Evolutionary conservation across 148 eudicot species (phyloP).

Genomic region (Beta vulgaris): DNA sequence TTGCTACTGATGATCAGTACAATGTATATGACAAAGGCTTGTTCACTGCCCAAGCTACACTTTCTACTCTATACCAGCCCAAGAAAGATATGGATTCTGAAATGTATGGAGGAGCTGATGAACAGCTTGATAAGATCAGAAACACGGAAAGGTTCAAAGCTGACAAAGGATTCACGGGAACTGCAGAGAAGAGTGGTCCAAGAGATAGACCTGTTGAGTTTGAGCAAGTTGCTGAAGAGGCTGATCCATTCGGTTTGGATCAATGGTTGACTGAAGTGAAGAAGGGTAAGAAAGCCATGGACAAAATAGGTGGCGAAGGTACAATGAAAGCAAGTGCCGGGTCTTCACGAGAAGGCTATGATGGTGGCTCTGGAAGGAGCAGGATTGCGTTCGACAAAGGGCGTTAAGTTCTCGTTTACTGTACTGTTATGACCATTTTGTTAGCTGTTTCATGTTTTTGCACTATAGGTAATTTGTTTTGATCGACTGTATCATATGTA

Average conservation of each 20-base stretch:
- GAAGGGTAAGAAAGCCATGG: slow-evolving; percentile 67
- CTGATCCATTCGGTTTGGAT: slow-evolving; percentile 80
- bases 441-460: not conserved
- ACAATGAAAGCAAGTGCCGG: slow-evolving; percentile 79
- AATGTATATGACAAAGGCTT: slow-evolving; percentile 76
- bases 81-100: slow-evolving; percentile 69
- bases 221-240: slow-evolving; percentile 72
- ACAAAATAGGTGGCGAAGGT: slow-evolving; percentile 68
- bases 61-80: slow-evolving; percentile 72
- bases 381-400: slow-evolving; percentile 59
- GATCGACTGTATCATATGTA: not conserved
- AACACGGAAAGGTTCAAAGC: slow-evolving; percentile 80
- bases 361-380: slow-evolving; percentile 54
- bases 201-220: slow-evolving; percentile 79
- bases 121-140: slow-evolving; percentile 68
- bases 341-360: slow-evolving; percentile 59
- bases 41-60: slow-evolving; percentile 72
- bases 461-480: slow-evolving; percentile 2
- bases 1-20: slow-evolving; percentile 81
- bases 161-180: slow-evolving; percentile 63
- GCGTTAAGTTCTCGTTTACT: slow-evolving; percentile 10
- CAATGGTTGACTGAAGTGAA: slow-evolving; percentile 78
- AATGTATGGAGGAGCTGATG: slow-evolving; percentile 75
- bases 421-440: not conserved
- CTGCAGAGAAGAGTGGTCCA: slow-evolving; percentile 55